Base-by-base conservation (phyloP, 179 eudicot genomes). In the Actinidia chinensis region DNA sequence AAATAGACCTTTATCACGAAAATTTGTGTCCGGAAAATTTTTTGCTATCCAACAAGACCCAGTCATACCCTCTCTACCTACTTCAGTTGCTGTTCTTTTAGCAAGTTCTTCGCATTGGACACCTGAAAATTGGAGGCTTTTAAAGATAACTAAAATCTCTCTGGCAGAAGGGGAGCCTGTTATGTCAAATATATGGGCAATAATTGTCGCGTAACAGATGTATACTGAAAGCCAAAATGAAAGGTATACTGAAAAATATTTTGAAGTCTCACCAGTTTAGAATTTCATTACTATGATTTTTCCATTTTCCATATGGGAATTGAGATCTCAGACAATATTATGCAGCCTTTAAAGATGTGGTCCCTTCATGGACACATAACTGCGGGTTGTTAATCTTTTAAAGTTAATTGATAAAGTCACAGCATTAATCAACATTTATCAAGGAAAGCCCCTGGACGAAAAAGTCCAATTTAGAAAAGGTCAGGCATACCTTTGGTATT, bases 401-500 rank as follows among this genome's bases (percentile, higher is more conserved):
- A n/a, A n/a, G n/a, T n/a, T n/a, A n/a, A n/a, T n/a, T n/a, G n/a
- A n/a, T n/a, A n/a, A n/a, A n/a, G n/a, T n/a, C n/a, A n/a, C n/a
- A n/a, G n/a, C n/a, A n/a, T n/a, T n/a, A 51, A 71, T 54, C 4
- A 6, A 51, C 74, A 36, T 71, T 42, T 43, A 43, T 71, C 8
- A 23, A 51, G 14, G 44, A 61, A 28, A 71, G 18, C 54, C 14
- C 3, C 43, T n/a, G 15, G 28, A 6, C 6, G 43, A 46, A 47
- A 44, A 43, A 52, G n/a, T n/a, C 42, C 61, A 52, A 65, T 48
- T 3, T 33, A 48, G 74, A 15, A 51, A 54, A 12, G 13, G n/a
- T 51, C 8, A 17, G 20, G 22, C 20, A 74, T 79, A 94, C 98
- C 98, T 93, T 95, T 63, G 89, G 88, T 63, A 83, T 70, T 82